phyloP scores from a whole-genome alignment of 2,329 filamentous ascomycete species.

The Chaetomium strumarium region DNA sequence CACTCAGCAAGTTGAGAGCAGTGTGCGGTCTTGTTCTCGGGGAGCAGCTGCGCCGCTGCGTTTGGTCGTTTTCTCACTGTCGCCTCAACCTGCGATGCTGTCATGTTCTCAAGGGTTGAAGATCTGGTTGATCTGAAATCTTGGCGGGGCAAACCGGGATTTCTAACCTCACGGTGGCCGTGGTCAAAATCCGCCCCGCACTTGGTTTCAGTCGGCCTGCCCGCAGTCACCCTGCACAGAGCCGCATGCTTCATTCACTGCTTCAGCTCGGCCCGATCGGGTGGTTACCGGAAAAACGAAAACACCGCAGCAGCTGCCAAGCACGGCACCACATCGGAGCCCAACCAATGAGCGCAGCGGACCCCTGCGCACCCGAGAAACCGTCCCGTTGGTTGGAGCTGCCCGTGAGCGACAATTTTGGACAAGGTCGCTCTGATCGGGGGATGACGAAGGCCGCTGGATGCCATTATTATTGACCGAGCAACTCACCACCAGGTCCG shows the following conservation, averaged over 20 bases:
- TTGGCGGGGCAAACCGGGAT: slow-evolving; percentile 8
- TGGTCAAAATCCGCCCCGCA: not conserved
- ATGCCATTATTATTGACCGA: slow-evolving; percentile 4
- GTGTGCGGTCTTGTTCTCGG: not conserved
- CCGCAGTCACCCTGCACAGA: not conserved
- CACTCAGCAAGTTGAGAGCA: not conserved
- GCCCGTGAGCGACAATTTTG: slow-evolving; percentile 15
- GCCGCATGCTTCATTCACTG: not conserved
- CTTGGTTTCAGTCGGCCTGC: not conserved
- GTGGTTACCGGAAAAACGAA: slow-evolving; percentile 14
- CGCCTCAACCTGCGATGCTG: not conserved
- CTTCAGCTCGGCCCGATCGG: not conserved
- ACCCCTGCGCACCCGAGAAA: slow-evolving; percentile 3
- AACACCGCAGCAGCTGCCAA: slow-evolving; percentile 12
- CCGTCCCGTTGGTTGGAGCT: slow-evolving; percentile 14
- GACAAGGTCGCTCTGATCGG: slow-evolving; percentile 13
- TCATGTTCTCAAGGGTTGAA: not conserved
- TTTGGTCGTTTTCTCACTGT: not conserved
- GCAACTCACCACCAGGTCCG: not conserved
- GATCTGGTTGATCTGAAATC: slow-evolving; percentile 1
- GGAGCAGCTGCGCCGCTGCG: not conserved
- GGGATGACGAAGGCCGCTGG: slow-evolving; percentile 18
- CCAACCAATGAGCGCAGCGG: slow-evolving; percentile 8
- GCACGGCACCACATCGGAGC: not conserved
- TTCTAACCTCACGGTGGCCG: not conserved